phyloP scores from a whole-genome alignment of 2,329 filamentous ascomycete species.

The Apiospora saccharicola region DNA sequence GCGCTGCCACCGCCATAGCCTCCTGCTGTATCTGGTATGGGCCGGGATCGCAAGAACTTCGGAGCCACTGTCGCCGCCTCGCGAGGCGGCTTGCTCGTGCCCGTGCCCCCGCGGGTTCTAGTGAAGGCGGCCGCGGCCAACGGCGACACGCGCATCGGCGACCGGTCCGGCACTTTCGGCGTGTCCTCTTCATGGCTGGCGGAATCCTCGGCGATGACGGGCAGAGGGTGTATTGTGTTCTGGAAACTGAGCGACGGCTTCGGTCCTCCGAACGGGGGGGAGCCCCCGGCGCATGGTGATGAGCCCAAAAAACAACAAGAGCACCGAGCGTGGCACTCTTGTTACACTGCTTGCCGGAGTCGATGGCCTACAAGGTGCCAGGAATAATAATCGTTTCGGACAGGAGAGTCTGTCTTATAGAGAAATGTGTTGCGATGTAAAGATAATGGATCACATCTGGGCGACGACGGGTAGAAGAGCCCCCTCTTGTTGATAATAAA shows the following conservation, averaged over 20 bases:
- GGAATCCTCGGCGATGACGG: background rate
- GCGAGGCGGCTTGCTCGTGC: conserved; percentile 12
- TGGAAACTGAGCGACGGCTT: background rate
- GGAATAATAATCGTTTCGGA: background rate
- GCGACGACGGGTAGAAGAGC: background rate
- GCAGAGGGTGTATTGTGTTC: background rate
- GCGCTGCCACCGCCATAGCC: background rate
- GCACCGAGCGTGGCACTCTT: background rate
- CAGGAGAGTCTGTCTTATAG: background rate
- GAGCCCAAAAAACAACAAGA: background rate
- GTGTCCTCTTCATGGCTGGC: conserved; percentile 20
- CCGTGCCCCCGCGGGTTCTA: background rate
- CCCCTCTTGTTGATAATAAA: background rate
- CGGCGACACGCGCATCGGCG: background rate
- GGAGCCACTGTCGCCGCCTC: background rate
- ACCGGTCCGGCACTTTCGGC: conserved; percentile 24
- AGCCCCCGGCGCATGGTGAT: background rate
- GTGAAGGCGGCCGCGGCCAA: background rate
- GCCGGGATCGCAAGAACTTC: background rate
- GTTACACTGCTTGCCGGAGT: background rate
- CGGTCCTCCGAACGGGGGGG: background rate
- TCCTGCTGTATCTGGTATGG: background rate
- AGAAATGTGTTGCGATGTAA: background rate
- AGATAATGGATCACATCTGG: background rate
- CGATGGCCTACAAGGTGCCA: background rate